phyloP scores from a whole-genome alignment of 257 asterid genomes.

The Haberlea rhodopensis region DNA sequence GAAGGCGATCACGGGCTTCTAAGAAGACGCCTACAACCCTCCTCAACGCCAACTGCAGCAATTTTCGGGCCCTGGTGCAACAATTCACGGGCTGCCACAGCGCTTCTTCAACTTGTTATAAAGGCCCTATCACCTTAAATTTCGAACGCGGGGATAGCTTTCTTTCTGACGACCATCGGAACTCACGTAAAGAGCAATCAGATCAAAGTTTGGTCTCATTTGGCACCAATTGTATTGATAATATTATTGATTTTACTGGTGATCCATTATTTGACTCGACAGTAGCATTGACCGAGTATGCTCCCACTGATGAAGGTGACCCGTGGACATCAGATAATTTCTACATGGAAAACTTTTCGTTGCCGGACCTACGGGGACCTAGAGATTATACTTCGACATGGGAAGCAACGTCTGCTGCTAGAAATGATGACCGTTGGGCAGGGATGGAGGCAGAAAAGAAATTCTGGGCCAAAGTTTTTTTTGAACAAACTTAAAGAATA shows the following conservation, averaged over 20 bases:
- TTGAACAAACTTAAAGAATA: no score
- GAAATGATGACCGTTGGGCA: slow-evolving; percentile 24
- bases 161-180: background rate
- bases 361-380: slow-evolving; percentile 20
- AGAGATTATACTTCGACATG: slow-evolving; percentile 16
- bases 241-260: background rate
- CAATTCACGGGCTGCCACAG: slow-evolving; percentile 62
- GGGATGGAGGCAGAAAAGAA: no score
- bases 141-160: slow-evolving; percentile 23
- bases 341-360: slow-evolving; percentile 19
- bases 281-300: background rate
- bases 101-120: slow-evolving; percentile 10
- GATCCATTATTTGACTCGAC: slow-evolving; percentile 14
- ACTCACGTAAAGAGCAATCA: background rate
- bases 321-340: slow-evolving; percentile 29
- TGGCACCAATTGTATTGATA: background rate
- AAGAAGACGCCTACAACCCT: slow-evolving; percentile 39
- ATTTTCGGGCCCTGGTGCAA: slow-evolving; percentile 59
- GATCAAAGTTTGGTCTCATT: slow-evolving; percentile 18
- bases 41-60: slow-evolving; percentile 40
- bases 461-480: no score
- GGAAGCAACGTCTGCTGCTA: slow-evolving; percentile 7
- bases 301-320: slow-evolving; percentile 15
- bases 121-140: slow-evolving; percentile 60
- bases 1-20: slow-evolving; percentile 41